Percentiles rank a stretch among this genome's conserved stretches.
These are phyloP conservation scores for Rubus parviflorus DNA, from an alignment of 306 rosid genomes.

Conservation along the genomic window DNA sequence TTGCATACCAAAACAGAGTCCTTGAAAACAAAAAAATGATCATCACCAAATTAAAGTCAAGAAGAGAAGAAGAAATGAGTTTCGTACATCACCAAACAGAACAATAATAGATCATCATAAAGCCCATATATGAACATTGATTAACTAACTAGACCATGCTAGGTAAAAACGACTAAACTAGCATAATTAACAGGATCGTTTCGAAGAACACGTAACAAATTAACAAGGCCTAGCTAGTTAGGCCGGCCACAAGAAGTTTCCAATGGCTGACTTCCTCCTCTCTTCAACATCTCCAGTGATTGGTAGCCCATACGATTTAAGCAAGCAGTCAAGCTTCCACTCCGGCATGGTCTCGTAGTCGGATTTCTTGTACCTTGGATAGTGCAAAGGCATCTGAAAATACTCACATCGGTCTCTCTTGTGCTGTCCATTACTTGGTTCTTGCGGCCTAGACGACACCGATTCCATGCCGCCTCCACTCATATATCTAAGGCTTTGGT, in stretches of 20 bases:
- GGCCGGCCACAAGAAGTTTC: constrained; percentile 54
- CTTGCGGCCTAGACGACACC: neutral
- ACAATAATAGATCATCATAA: neutral
- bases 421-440: constrained; percentile 3
- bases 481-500: neutral
- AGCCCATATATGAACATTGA: neutral
- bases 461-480: constrained; percentile 29
- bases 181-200: neutral
- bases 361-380: constrained; percentile 53
- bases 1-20: neutral
- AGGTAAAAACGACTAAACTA: neutral
- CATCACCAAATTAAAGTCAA: neutral
- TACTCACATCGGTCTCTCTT: constrained; percentile 24
- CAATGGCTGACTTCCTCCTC: constrained; percentile 59
- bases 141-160: neutral
- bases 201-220: neutral
- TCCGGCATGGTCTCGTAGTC: constrained; percentile 71
- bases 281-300: constrained; percentile 45
- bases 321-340: constrained; percentile 69
- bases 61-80: neutral
- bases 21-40: neutral
- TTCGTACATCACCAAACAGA: neutral
- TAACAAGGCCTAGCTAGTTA: constrained; percentile 7
- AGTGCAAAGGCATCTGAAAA: constrained; percentile 70
- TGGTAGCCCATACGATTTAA: constrained; percentile 57